Percentiles rank a stretch among this genome's conserved stretches.
Evolutionary conservation across 202 grass and related monocot species (phyloP).

Genomic region (Musa balbisiana): DNA sequence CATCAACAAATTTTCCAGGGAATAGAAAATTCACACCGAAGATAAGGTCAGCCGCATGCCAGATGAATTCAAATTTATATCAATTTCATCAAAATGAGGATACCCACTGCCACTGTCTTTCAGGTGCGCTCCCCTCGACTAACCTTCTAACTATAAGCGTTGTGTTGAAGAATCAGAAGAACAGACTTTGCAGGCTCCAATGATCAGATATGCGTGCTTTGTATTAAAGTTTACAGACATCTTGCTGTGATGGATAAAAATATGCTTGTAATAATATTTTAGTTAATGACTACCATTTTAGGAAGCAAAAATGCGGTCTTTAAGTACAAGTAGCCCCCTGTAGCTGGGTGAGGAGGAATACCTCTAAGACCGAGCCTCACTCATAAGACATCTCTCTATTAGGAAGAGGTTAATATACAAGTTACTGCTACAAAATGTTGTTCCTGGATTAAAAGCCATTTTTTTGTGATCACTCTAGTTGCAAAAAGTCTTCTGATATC

Average conservation of each 20-base stretch:
- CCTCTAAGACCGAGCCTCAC: too few relatives aligned
- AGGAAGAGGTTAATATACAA: too few relatives aligned
- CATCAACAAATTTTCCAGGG: conserved; percentile 16
- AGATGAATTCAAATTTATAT: conserved; percentile 58
- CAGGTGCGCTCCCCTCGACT: conserved; percentile 34
- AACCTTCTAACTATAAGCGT: not conserved
- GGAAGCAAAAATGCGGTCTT: not conserved
- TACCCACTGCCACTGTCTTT: conserved; percentile 42
- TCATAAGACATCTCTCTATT: too few relatives aligned
- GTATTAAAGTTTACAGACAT: not conserved
- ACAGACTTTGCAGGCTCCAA: not conserved
- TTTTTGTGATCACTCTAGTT: not conserved
- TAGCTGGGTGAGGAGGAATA: not conserved
- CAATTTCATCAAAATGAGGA: conserved; percentile 38
- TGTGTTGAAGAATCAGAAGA: not conserved
- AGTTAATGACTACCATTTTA: not conserved
- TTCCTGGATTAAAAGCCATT: not conserved
- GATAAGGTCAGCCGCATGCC: conserved; percentile 41
- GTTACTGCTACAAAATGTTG: not conserved
- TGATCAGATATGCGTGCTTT: not conserved
- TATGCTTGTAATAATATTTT: not conserved
- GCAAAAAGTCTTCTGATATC: too few relatives aligned
- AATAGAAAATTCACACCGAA: conserved; percentile 36
- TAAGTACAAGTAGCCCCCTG: too few relatives aligned
- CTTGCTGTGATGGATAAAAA: conserved; percentile 1